Evolutionary conservation across 768 basidiomycete genomes (phyloP).

Genomic region (Tubosaeta brunneosetosa): DNA sequence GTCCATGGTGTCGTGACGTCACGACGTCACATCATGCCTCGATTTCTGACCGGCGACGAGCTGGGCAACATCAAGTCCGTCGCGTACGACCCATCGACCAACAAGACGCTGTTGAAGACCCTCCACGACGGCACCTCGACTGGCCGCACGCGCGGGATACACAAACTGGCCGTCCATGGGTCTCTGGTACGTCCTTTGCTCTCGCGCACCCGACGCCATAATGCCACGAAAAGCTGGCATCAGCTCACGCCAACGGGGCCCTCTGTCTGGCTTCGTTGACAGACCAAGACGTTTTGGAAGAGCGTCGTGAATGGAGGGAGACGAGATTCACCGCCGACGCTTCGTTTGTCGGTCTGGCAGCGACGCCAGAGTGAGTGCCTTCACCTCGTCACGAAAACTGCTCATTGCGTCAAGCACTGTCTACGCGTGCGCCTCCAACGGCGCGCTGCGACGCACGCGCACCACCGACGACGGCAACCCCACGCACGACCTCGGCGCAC

Average conservation of each 20-base stretch:
- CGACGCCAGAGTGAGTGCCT: slow-evolving; percentile 45
- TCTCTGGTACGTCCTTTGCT: slow-evolving; percentile 35
- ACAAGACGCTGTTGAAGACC: slow-evolving; percentile 33
- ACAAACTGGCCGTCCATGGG: slow-evolving; percentile 34
- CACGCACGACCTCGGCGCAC: slow-evolving; percentile 33
- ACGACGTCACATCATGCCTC: slow-evolving; percentile 45
- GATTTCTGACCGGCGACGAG: slow-evolving; percentile 74
- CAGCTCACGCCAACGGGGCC: slow-evolving; percentile 60
- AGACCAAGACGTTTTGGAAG: slow-evolving; percentile 38
- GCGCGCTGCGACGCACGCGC: slow-evolving; percentile 54
- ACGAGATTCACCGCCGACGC: slow-evolving; percentile 48
- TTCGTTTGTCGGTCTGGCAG: slow-evolving; percentile 58
- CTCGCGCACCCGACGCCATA: slow-evolving; percentile 13
- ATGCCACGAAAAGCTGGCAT: slow-evolving; percentile 56
- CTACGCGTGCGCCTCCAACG: slow-evolving; percentile 73
- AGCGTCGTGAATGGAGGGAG: slow-evolving; percentile 58
- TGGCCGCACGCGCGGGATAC: slow-evolving; percentile 36
- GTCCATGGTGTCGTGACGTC: slow-evolving; percentile 48
- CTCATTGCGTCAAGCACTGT: slow-evolving; percentile 30
- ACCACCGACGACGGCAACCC: slow-evolving; percentile 25
- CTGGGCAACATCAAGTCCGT: slow-evolving; percentile 70
- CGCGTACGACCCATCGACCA: slow-evolving; percentile 35
- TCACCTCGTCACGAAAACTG: neutral
- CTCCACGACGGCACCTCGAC: slow-evolving; percentile 30
- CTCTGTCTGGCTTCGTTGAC: slow-evolving; percentile 41